These are phyloP conservation scores for Leptosphaerulina australis DNA, from an alignment of 2,329 filamentous ascomycete genomes.

Conservation along the genomic window DNA sequence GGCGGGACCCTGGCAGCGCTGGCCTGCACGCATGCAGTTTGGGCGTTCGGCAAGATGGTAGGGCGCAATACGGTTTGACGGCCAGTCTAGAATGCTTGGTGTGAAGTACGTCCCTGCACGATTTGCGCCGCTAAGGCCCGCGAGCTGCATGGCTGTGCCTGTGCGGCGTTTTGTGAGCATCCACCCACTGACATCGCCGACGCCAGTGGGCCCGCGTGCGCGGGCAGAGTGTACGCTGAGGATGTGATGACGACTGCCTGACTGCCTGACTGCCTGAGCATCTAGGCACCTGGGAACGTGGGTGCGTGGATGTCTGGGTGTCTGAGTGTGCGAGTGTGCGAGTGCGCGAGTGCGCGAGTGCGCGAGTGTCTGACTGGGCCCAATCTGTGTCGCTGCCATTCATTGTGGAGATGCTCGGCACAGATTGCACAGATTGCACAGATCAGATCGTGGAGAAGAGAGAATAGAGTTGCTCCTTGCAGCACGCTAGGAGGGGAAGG, in stretches of 20 bases:
- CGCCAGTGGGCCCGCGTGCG: slow-evolving; percentile 9
- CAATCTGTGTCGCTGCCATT: slow-evolving; percentile 8
- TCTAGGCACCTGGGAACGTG: too few relatives aligned
- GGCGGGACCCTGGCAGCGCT: slow-evolving; percentile 2
- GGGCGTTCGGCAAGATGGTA: slow-evolving; percentile 13
- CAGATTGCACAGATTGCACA: too few relatives aligned
- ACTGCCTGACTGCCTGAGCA: too few relatives aligned
- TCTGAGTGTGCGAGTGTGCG: too few relatives aligned
- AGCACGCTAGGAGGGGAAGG: slow-evolving; percentile 17
- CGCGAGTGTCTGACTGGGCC: too few relatives aligned
- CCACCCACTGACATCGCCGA: slow-evolving; percentile 8
- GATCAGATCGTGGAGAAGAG: slow-evolving; percentile 19
- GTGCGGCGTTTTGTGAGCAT: slow-evolving; percentile 6
- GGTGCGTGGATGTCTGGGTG: too few relatives aligned
- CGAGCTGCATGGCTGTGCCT: slow-evolving; percentile 7
- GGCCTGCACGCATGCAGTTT: slow-evolving; percentile 3
- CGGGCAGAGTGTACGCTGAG: slow-evolving; percentile 5
- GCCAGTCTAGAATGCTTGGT: slow-evolving; percentile 21
- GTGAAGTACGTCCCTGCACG: background rate
- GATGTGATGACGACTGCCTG: slow-evolving; percentile 15
- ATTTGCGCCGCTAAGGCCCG: slow-evolving; percentile 9
- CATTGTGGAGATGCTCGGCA: slow-evolving; percentile 19
- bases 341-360: too few relatives aligned
- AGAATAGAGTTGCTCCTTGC: slow-evolving; percentile 10
- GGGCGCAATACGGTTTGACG: slow-evolving; percentile 9